A percentile compares a stretch with the other conserved stretches of the same genome.
Conservation (phyloP, 2,329 filamentous ascomycete genomes). For the Ophiostoma sp. region DNA sequence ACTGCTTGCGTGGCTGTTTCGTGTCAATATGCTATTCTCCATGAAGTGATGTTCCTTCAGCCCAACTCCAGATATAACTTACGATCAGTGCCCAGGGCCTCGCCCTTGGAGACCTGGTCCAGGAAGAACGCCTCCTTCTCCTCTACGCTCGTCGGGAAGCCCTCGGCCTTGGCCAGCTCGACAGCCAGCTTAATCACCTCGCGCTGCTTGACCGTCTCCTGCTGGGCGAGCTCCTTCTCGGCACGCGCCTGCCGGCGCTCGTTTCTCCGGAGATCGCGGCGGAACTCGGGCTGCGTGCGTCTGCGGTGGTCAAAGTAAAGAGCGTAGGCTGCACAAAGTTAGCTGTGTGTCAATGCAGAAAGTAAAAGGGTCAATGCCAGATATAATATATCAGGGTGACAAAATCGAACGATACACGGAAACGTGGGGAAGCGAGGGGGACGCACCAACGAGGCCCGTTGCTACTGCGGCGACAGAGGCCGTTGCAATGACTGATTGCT, state of each 20-base stretch:
- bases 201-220: constrained; percentile 65
- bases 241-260: constrained; percentile 70
- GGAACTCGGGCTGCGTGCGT: constrained; percentile 64
- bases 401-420: not conserved
- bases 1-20: constrained; percentile 63
- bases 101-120: constrained; percentile 87
- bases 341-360: not conserved
- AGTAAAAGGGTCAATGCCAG: not conserved
- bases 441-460: constrained; percentile 60
- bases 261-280: constrained; percentile 69
- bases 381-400: not conserved
- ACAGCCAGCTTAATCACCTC: constrained; percentile 74
- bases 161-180: constrained; percentile 81
- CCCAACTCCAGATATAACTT: no score
- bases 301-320: constrained; percentile 69
- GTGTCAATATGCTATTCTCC: not conserved
- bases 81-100: constrained; percentile 81
- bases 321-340: constrained; percentile 56
- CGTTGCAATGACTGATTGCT: constrained; percentile 59
- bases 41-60: not conserved
- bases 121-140: constrained; percentile 97
- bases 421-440: not conserved
- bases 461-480: constrained; percentile 62
- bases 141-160: constrained; percentile 86
- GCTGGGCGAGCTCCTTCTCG: constrained; percentile 71